Evolutionary conservation across 2,329 filamentous ascomycete species (phyloP).

Genomic region (Fusarium sp.): DNA sequence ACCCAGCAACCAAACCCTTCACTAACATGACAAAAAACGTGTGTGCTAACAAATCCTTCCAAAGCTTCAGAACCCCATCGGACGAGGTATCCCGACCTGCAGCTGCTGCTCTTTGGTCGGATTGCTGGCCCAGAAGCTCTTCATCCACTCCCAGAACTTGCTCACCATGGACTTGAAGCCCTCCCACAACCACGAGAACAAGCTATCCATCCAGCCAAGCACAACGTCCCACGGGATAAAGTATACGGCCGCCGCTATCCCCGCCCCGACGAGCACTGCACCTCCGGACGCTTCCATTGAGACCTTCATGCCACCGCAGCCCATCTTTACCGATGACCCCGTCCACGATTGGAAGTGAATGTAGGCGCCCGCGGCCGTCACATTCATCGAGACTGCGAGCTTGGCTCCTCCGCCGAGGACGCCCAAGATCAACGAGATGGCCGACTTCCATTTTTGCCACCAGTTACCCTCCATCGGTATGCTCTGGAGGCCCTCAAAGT

Average conservation of each 20-base stretch:
- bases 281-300: not conserved
- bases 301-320: not conserved
- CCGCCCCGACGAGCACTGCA: not conserved
- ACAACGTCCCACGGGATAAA: not conserved
- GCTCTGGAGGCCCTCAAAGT: not conserved
- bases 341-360: not conserved
- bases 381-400: not conserved
- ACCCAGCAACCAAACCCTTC: not conserved
- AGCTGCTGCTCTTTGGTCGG: not conserved
- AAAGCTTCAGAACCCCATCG: not conserved
- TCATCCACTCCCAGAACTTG: conserved; percentile 1
- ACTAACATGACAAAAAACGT: not conserved
- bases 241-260: not conserved
- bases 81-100: not conserved
- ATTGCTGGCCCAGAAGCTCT: not conserved
- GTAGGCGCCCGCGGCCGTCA: not conserved
- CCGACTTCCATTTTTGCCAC: not conserved
- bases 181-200: not conserved
- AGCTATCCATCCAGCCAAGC: not conserved
- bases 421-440: not conserved
- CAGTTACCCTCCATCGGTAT: not conserved
- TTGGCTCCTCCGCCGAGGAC: not conserved
- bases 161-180: conserved; percentile 1
- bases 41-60: not conserved
- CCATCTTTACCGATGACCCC: not conserved